Conservation (phyloP, 345 rosid species). For the Gynandropsis gynandra region DNA sequence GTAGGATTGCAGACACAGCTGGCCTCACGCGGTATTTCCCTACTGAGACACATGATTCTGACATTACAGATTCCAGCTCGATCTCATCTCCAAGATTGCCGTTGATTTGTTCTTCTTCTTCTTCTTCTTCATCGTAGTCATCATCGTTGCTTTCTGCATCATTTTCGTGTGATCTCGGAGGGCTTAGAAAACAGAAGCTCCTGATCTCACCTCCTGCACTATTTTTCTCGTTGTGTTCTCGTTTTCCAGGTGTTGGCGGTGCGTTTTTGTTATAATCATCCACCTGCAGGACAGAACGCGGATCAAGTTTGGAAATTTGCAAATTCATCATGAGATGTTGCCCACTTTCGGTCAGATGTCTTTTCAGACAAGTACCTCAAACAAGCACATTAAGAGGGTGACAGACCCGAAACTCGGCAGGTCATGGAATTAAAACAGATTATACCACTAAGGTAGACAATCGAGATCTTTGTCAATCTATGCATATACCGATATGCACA, state of each 20-base stretch:
- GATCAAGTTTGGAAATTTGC: background rate
- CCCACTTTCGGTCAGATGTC: too few relatives aligned
- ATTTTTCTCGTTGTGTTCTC: conserved; percentile 15
- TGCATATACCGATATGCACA: background rate
- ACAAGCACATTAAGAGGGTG: background rate
- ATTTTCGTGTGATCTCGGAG: conserved; percentile 7
- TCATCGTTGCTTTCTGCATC: conserved; percentile 17
- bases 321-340: background rate
- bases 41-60: conserved; percentile 57
- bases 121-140: conserved; percentile 25
- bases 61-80: conserved; percentile 47
- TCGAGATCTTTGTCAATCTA: conserved; percentile 11
- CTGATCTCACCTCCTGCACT: background rate
- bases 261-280: conserved; percentile 13
- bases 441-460: background rate
- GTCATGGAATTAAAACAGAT: background rate
- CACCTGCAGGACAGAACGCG: background rate
- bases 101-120: conserved; percentile 32
- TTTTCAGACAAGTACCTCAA: too few relatives aligned
- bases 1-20: conserved; percentile 40
- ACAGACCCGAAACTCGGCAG: background rate
- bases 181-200: conserved; percentile 13
- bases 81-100: conserved; percentile 27
- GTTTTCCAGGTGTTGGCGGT: conserved; percentile 15
- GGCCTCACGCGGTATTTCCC: conserved; percentile 65